phyloP scores from a whole-genome alignment of 129 eudicot genomes.

The Lactuca sativa region DNA sequence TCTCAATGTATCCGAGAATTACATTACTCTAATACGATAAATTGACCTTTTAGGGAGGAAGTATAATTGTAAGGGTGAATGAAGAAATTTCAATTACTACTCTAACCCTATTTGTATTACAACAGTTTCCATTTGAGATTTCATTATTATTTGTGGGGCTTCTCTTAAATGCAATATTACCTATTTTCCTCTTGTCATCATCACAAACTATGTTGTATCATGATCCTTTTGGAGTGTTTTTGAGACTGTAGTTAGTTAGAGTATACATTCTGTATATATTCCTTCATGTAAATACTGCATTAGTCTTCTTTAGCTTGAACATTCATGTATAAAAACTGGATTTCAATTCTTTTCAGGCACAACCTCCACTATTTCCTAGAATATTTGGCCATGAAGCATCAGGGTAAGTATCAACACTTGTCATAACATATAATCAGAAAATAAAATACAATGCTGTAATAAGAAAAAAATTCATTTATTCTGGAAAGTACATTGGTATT shows the following conservation, averaged over 20 bases:
- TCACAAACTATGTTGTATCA: no score
- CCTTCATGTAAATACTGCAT: not conserved
- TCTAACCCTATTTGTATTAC: no score
- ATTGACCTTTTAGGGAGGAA: no score
- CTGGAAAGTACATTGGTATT: not conserved
- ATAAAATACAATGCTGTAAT: not conserved
- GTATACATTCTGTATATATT: no score
- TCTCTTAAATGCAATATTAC: no score
- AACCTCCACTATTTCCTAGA: slow-evolving; percentile 68
- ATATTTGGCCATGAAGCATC: slow-evolving; percentile 99
- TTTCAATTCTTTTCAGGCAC: slow-evolving; percentile 57
- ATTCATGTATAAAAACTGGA: slow-evolving; percentile 3
- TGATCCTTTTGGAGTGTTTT: no score
- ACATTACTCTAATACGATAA: not conserved
- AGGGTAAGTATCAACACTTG: slow-evolving; percentile 50
- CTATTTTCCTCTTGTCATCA: no score
- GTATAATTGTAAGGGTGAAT: no score
- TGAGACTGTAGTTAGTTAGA: no score
- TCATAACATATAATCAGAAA: not conserved
- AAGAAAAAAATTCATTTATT: slow-evolving; percentile 23
- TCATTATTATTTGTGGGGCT: no score
- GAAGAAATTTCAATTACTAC: no score
- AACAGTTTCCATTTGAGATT: no score
- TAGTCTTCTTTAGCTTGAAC: not conserved
- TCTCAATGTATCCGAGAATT: not conserved